Percentiles rank a stretch among this genome's conserved stretches.
These are phyloP conservation scores for Sporothrix luriei DNA, from an alignment of 2,329 filamentous ascomycete genomes.

Conservation along the genomic window DNA sequence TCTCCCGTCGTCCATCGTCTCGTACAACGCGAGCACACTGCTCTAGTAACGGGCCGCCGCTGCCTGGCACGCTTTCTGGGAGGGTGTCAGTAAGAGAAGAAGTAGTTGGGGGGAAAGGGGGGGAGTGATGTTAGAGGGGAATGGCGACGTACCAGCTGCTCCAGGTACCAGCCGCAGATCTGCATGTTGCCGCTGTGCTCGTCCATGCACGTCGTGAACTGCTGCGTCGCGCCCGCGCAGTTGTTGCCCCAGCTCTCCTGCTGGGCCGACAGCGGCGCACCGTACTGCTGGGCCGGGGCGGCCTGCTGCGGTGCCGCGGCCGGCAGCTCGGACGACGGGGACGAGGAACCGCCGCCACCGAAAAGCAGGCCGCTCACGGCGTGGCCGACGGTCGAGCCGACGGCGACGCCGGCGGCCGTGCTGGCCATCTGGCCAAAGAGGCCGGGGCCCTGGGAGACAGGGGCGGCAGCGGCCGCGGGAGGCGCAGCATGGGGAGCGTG, in stretches of 20 bases:
- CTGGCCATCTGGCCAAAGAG: slow-evolving; percentile 96
- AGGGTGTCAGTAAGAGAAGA: slow-evolving; percentile 19
- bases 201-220: slow-evolving; percentile 95
- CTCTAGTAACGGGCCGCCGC: slow-evolving; percentile 71
- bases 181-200: slow-evolving; percentile 91
- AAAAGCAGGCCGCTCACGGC: slow-evolving; percentile 87
- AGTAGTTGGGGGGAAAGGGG: neutral
- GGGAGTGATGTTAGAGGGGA: slow-evolving; percentile 26
- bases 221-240: slow-evolving; percentile 77
- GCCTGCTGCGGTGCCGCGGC: slow-evolving; percentile 51
- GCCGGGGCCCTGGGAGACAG: slow-evolving; percentile 68
- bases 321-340: slow-evolving; percentile 57
- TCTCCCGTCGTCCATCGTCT: neutral
- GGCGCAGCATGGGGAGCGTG: slow-evolving; percentile 52
- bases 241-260: slow-evolving; percentile 63
- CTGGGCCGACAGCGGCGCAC: slow-evolving; percentile 41
- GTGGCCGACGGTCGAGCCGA: slow-evolving; percentile 93
- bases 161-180: slow-evolving; percentile 97
- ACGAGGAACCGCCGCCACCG: slow-evolving; percentile 65
- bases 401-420: slow-evolving; percentile 94
- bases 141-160: slow-evolving; percentile 67
- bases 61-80: slow-evolving; percentile 76
- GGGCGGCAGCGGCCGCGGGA: slow-evolving; percentile 50
- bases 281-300: slow-evolving; percentile 51
- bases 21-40: neutral